phyloP scores from a whole-genome alignment of 371 early-diverging fungal species.

The Funneliformis caledonium region DNA sequence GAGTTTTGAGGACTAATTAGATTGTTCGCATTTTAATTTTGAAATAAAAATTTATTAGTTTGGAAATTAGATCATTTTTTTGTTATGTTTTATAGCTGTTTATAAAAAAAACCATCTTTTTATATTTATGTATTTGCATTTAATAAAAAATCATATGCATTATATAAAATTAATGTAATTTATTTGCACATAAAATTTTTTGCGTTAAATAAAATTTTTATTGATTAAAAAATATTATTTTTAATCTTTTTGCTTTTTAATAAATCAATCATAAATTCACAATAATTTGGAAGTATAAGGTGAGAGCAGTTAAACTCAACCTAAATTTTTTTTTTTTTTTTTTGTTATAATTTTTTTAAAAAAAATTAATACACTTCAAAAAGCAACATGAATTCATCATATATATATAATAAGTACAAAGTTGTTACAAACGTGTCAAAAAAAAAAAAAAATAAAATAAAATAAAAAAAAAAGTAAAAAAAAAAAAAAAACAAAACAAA shows the following conservation, averaged over 20 bases:
- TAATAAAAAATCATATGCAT: not conserved
- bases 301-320: not conserved
- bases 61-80: not conserved
- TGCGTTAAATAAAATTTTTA: not conserved
- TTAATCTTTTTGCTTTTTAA: not conserved
- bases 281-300: not conserved
- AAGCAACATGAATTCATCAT: not conserved
- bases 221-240: not conserved
- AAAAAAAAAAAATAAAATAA: not conserved
- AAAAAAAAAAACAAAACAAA: not conserved
- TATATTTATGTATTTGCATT: conserved; percentile 8
- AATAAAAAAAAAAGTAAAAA: not conserved
- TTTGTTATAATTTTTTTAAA: not conserved
- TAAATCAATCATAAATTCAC: not conserved
- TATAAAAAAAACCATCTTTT: not conserved
- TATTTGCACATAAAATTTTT: not conserved
- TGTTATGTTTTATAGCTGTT: too few relatives aligned
- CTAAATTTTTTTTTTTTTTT: not conserved
- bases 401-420: not conserved
- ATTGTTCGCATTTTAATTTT: not conserved
- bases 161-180: not conserved
- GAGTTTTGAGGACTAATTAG: conserved; percentile 76
- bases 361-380: not conserved
- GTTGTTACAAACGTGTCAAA: not conserved
- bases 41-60: not conserved